Evolutionary conservation across 768 basidiomycete species (phyloP), one percentile per base, ranked within the genome.

Genomic region (Plicaturopsis crispa): DNA sequence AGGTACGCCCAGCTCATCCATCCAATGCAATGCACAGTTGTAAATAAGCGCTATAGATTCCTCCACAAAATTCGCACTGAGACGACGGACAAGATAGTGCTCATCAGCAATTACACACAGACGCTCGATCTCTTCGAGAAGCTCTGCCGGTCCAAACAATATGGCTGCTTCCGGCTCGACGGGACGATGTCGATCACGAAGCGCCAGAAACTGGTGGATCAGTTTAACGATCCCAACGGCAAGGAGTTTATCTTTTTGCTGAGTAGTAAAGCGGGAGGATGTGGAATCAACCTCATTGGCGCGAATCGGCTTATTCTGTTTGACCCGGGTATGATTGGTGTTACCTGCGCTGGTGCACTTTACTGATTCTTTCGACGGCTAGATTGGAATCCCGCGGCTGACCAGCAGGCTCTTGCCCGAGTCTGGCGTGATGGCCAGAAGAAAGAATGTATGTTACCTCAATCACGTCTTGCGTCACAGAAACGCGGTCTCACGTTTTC

Each of bases 401-500:
- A 99, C 60, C 96, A 98, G 56, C 94, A 99, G 57, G 94, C 94
- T 6, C 71, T 99, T 4, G 94, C 94, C 31, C 90, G 94, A 56
- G 94, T 99, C 6, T 99, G 94, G 94, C 86, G 94, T 64, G 94
- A 99, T 53, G 94, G 94, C 0, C 94, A 98, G 60, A 99, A 96
- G 78, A 98, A 98, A 75, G 93, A 96, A 63, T 99, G 94, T 92
- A 53, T 38, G 85, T 54, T 17, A n/a, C n/a, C n/a, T n/a, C n/a
- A n/a, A n/a, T n/a, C n/a, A n/a, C n/a, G n/a, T n/a, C n/a, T n/a
- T n/a, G n/a, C n/a, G n/a, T n/a, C n/a, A n/a, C n/a, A n/a, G n/a
- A n/a, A n/a, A n/a, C n/a, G n/a, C n/a, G n/a, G n/a, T n/a, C n/a
- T 33, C 20, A 14, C 23, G 24, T 38, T 8, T 36, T 31, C 31